phyloP scores from a whole-genome alignment of 306 rosid genomes.

The Pachyrhizus erosus region DNA sequence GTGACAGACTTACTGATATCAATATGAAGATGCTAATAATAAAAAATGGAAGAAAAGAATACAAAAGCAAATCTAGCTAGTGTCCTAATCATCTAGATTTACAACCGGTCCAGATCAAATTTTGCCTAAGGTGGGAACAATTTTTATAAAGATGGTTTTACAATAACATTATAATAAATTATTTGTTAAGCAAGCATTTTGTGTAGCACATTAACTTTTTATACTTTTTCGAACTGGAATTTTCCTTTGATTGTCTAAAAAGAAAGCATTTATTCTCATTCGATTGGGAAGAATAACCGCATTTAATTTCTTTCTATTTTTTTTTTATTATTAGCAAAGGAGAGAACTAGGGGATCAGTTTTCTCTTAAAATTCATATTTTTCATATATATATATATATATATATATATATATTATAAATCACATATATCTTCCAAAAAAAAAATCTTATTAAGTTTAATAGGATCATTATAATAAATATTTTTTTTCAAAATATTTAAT shows the following conservation, averaged over 20 bases:
- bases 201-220: slow-evolving; percentile 36
- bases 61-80: not conserved
- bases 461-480: too few species aligned
- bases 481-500: too few species aligned
- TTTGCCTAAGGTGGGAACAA: not conserved
- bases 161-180: not conserved
- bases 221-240: slow-evolving; percentile 61
- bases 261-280: slow-evolving; percentile 78
- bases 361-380: not conserved
- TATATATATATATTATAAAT: too few species aligned
- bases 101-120: not conserved
- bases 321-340: not conserved
- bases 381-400: too few species aligned
- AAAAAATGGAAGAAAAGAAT: not conserved
- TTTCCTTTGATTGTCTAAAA: slow-evolving; percentile 72
- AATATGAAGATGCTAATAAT: not conserved
- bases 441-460: too few species aligned
- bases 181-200: slow-evolving; percentile 4
- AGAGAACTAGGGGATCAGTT: not conserved
- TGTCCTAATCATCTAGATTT: not conserved
- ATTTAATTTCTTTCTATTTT: not conserved
- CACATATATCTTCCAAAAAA: too few species aligned
- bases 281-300: slow-evolving; percentile 41
- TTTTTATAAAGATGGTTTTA: not conserved
- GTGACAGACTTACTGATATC: not conserved